Evolutionary conservation across 2,329 filamentous ascomycete species (phyloP), one percentile per base, ranked within the genome.

Genomic region (Colletotrichum aenigma): DNA sequence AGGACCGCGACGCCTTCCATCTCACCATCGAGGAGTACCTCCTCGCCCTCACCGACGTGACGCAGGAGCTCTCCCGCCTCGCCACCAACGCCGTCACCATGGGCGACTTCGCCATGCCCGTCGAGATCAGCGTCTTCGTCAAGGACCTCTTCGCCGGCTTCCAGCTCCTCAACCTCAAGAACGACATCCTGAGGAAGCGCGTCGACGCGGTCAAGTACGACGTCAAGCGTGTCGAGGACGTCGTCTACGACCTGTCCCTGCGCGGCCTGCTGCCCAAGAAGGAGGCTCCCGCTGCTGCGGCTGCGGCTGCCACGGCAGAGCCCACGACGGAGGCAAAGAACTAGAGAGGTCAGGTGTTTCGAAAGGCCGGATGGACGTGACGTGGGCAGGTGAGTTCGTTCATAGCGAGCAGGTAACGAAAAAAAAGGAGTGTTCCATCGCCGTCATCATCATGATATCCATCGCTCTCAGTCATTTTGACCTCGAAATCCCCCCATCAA

Each of bases 21-120:
- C 89, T 99, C 81, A 97, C 96, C 58, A 96, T 98, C 80, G 97
- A 99, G 86, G 97, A 99, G 86, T 99, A 99, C 85, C 93, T 99
- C 28, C 93, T 97, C 75, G 93, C 95, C 16, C 89, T 98, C 75
- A 96, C 97, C 74, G 92, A 93, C 76, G 91, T 98, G 75, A 94
- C 97, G 52, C 96, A 98, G 81, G 97, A 99, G 86, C 91, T 99
- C 81, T 91, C 94, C 76, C 95, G 96, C 56, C 91, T 99, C 74
- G 96, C 97, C 38, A 95, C 97, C 85, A 99, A 99, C 86, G 94
- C 95, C 7, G 97, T 99, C 78, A 98, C 96, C 1, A 88, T 98
- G 48, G 96, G 96, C 74, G 96, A 99, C 85, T 96, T 96, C 81
- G 89, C 91, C 74, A 91, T 97, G 75, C 97, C 97, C 21, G 89